A percentile compares a stretch with the other conserved stretches of the same genome.
phyloP scores from a whole-genome alignment of 768 basidiomycete genomes.

The Gloeopeniophorella convolvens region DNA sequence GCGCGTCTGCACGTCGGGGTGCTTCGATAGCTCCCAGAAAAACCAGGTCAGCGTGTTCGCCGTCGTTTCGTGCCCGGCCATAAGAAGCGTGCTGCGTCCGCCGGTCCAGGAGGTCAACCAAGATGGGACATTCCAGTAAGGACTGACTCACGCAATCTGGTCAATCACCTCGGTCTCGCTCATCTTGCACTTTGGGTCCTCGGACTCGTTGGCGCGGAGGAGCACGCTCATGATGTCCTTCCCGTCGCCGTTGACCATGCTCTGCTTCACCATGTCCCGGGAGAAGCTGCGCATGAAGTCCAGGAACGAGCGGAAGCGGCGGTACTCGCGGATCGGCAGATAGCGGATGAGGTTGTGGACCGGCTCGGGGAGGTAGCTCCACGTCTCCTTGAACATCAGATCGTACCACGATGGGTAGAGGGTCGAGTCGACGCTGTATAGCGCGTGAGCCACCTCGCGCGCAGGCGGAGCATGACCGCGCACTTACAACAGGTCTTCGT shows the following conservation, averaged over 20 bases:
- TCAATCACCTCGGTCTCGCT: slow-evolving; percentile 19
- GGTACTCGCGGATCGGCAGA: slow-evolving; percentile 8
- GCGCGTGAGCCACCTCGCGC: background rate
- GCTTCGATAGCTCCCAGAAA: background rate
- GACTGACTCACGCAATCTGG: slow-evolving; percentile 14
- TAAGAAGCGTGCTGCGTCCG: background rate
- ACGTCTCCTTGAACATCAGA: slow-evolving; percentile 12
- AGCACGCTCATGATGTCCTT: slow-evolving; percentile 23
- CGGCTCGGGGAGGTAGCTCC: slow-evolving; percentile 15
- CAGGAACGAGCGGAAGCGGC: slow-evolving; percentile 4
- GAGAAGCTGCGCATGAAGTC: slow-evolving; percentile 12
- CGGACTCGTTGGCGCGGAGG: slow-evolving; percentile 21
- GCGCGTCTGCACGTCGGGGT: background rate
- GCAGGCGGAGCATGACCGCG: background rate
- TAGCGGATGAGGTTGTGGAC: slow-evolving; percentile 15
- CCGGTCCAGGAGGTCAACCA: too few species aligned
- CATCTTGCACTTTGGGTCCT: slow-evolving; percentile 9
- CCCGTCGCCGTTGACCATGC: slow-evolving; percentile 2
- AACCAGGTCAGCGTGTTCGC: background rate
- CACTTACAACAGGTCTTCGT: slow-evolving; percentile 24
- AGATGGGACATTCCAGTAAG: too few species aligned
- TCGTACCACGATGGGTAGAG: background rate
- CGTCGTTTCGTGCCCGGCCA: background rate
- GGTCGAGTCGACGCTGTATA: background rate
- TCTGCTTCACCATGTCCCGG: slow-evolving; percentile 8